Base-by-base conservation (phyloP, 2,329 filamentous ascomycete genomes). In the Phaeomoniella chlamydospora region DNA sequence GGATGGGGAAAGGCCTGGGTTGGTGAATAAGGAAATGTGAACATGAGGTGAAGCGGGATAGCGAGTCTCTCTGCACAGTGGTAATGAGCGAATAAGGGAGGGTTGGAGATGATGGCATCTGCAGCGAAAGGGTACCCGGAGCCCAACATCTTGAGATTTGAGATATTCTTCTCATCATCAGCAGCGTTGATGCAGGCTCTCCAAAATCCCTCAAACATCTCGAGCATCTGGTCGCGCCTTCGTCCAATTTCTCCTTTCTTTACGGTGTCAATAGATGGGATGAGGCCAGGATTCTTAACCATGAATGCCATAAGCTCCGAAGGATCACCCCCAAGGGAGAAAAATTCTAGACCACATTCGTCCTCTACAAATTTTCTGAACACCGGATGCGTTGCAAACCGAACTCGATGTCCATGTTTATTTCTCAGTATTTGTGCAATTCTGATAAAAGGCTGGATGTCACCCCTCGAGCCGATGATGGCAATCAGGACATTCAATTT, bases 171-270 rank as follows among this genome's bases (percentile, higher is more conserved):
- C 47, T 77, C 73, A 43, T 81, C 75, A 43, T 85, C 80, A 0
- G 75, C 81, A 2, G 45, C 39, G 39, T 48, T 79, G 47, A 83
- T 73, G 48, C 82, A 88, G 1, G 80, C 76, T 17, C 79, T 62
- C 81, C 83, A 88, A 58, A 85, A 86, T 0, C 82, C 82, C 41
- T 83, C 68, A 48, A 88, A 85, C 78, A 88, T 88, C 41, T 80
- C 77, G 2, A 72, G 79, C 78, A 88, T 87, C 33, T 73, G 70
- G 3, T 70, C 67, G 29, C 83, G 64, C 18, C 80, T 64, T 15
- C 67, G 64, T 0, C 75, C 72, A 39, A 88, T 77, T 44, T 88
- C 82, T 3, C 82, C 82, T 2, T 75, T 71, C 42, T 73, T 77
- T 37, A 88, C 70, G 0, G 78, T 79, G 42, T 82, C 73, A 15